Evolutionary conservation across 352 stramenopile genomes (phyloP).

Genomic region (Phytophthora fragariae): DNA sequence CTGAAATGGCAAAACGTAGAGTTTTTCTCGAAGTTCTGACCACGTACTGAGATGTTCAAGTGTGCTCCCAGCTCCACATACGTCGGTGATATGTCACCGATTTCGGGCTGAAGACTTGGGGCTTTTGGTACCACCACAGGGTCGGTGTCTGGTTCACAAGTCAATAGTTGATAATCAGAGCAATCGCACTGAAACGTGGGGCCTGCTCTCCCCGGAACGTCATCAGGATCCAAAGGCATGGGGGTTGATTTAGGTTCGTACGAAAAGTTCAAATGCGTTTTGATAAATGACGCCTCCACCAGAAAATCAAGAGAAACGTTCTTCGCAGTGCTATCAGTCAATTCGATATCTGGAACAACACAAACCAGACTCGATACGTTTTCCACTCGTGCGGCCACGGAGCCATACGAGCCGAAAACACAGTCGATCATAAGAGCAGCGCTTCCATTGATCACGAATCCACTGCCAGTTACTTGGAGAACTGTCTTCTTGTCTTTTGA

Average conservation of each 20-base stretch:
- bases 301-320: slow-evolving; percentile 25
- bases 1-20: slow-evolving; percentile 42
- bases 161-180: not conserved
- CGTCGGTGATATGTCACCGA: slow-evolving; percentile 33
- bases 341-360: slow-evolving; percentile 21
- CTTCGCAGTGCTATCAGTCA: slow-evolving; percentile 2
- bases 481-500: not conserved
- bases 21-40: slow-evolving; percentile 35
- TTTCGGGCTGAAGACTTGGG: not conserved
- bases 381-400: slow-evolving; percentile 17
- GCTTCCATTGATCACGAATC: slow-evolving; percentile 35
- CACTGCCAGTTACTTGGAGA: slow-evolving; percentile 33
- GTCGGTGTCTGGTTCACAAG: not conserved
- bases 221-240: slow-evolving; percentile 17
- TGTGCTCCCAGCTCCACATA: slow-evolving; percentile 16
- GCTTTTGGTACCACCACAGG: not conserved
- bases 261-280: slow-evolving; percentile 29
- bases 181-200: not conserved
- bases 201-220: slow-evolving; percentile 11
- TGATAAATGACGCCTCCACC: slow-evolving; percentile 17
- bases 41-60: slow-evolving; percentile 44
- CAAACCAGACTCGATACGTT: slow-evolving; percentile 36
- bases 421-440: slow-evolving; percentile 27
- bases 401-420: slow-evolving; percentile 26
- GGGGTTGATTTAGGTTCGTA: slow-evolving; percentile 16